A percentile compares a stretch with the other conserved stretches of the same genome.
Evolutionary conservation across 2,329 filamentous ascomycete species (phyloP).

Genomic region (Hymenoscyphus occultus): DNA sequence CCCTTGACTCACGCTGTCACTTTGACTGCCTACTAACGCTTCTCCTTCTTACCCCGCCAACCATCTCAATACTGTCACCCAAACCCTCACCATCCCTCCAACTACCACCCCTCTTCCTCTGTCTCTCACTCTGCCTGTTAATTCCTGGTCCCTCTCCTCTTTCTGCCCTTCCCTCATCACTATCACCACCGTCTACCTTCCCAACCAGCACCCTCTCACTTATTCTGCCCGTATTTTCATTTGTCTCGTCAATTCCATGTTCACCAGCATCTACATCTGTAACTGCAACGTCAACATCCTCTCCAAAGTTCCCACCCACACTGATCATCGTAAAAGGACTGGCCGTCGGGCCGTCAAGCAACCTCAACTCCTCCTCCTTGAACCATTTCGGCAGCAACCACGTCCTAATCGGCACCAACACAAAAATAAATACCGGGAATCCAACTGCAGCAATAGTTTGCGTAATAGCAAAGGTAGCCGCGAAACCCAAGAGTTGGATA

Average conservation of each 20-base stretch:
- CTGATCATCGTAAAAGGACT: constrained; percentile 36
- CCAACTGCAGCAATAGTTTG: constrained; percentile 81
- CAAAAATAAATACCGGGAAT: constrained; percentile 52
- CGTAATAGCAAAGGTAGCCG: constrained; percentile 76
- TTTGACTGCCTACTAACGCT: constrained; percentile 28
- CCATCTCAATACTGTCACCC: constrained; percentile 33
- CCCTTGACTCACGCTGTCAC: neutral
- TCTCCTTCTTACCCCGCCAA: constrained; percentile 22
- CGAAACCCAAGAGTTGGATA: constrained; percentile 68
- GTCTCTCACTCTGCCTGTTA: constrained; percentile 19
- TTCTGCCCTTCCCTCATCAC: constrained; percentile 29
- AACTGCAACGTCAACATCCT: constrained; percentile 9
- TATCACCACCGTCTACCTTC: constrained; percentile 20
- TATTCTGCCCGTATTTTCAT: constrained; percentile 18
- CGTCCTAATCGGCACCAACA: constrained; percentile 29
- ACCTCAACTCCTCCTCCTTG: constrained; percentile 27
- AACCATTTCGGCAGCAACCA: constrained; percentile 42
- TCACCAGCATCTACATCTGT: neutral
- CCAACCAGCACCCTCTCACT: constrained; percentile 20
- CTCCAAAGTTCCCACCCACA: constrained; percentile 33
- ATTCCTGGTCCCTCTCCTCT: constrained; percentile 23
- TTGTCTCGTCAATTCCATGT: neutral
- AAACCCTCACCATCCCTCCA: constrained; percentile 16
- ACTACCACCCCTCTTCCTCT: constrained; percentile 18
- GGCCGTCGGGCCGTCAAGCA: constrained; percentile 68